These are phyloP conservation scores for Metschnikowia koreensis DNA, from an alignment of 805 yeast species.

Conservation along the genomic window DNA sequence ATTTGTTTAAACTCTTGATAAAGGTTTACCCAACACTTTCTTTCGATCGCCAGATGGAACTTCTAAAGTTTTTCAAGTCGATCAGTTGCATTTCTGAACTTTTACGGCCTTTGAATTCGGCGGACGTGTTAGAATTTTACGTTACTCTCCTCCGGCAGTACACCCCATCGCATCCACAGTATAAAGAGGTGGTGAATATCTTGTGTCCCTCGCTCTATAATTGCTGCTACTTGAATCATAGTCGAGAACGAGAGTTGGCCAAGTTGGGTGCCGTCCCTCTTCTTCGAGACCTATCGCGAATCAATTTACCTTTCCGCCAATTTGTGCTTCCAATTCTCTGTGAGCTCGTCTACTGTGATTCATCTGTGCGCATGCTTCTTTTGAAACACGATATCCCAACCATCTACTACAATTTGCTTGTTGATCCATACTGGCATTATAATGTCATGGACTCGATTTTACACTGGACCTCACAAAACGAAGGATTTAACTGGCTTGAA, in stretches of 20 bases:
- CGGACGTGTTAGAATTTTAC: conserved; percentile 46
- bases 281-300: conserved; percentile 37
- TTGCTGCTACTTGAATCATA: conserved; percentile 48
- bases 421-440: conserved; percentile 58
- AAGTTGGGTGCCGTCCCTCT: conserved; percentile 46
- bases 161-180: conserved; percentile 29
- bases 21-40: conserved; percentile 35
- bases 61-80: conserved; percentile 47
- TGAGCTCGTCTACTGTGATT: conserved; percentile 49
- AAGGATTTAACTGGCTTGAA: conserved; percentile 22
- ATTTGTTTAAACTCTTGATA: conserved; percentile 41
- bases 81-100: conserved; percentile 38
- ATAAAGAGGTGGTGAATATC: conserved; percentile 42
- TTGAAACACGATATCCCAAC: conserved; percentile 37
- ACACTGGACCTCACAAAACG: conserved; percentile 36
- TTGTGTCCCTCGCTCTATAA: conserved; percentile 51
- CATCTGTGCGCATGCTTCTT: conserved; percentile 36
- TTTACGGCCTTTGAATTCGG: conserved; percentile 30
- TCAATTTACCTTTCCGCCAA: conserved; percentile 47
- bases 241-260: conserved; percentile 46
- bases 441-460: conserved; percentile 52
- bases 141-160: conserved; percentile 30
- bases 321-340: conserved; percentile 53
- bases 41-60: conserved; percentile 31
- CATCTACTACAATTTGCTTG: conserved; percentile 39